A percentile compares a stretch with the other conserved stretches of the same genome.
These are phyloP conservation scores for Clitocybe nebularis DNA, from an alignment of 1,284 basidiomycete genomes.

Conservation along the genomic window DNA sequence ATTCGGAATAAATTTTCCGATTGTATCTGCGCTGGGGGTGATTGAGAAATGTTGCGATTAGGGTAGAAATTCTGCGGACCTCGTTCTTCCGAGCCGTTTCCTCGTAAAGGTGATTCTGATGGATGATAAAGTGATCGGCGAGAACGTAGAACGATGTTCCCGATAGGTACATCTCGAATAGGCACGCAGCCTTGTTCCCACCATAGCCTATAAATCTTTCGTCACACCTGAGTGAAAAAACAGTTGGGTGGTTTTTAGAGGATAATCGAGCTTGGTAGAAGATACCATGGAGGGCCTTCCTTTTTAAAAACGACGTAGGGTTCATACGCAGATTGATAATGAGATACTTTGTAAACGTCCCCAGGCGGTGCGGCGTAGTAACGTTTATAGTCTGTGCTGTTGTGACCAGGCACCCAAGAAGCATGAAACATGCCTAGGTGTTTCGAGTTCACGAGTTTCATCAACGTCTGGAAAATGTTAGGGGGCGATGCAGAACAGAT, in stretches of 20 bases:
- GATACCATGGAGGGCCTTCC: constrained; percentile 68
- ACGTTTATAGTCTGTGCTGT: constrained; percentile 69
- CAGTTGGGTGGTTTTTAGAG: background rate
- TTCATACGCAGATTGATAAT: constrained; percentile 79
- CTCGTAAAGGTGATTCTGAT: constrained; percentile 80
- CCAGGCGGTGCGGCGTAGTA: constrained; percentile 63
- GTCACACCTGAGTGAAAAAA: constrained; percentile 72
- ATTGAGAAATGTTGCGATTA: constrained; percentile 3
- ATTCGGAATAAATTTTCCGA: constrained; percentile 72
- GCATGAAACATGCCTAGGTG: constrained; percentile 74
- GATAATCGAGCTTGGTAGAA: background rate
- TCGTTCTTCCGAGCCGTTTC: constrained; percentile 67
- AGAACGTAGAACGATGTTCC: constrained; percentile 76
- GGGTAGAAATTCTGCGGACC: constrained; percentile 31
- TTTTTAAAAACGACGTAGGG: constrained; percentile 80
- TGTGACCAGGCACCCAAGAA: constrained; percentile 74
- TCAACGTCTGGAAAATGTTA: constrained; percentile 45
- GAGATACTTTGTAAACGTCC: constrained; percentile 67
- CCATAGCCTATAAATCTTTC: constrained; percentile 89
- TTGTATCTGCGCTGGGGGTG: constrained; percentile 64
- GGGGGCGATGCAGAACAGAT: background rate
- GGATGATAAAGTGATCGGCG: constrained; percentile 81
- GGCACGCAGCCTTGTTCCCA: constrained; percentile 49
- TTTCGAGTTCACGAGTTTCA: constrained; percentile 48
- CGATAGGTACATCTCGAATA: constrained; percentile 49